Evolutionary conservation across 805 yeast genomes (phyloP).

Genomic region (Yarrowia phangngaensis): DNA sequence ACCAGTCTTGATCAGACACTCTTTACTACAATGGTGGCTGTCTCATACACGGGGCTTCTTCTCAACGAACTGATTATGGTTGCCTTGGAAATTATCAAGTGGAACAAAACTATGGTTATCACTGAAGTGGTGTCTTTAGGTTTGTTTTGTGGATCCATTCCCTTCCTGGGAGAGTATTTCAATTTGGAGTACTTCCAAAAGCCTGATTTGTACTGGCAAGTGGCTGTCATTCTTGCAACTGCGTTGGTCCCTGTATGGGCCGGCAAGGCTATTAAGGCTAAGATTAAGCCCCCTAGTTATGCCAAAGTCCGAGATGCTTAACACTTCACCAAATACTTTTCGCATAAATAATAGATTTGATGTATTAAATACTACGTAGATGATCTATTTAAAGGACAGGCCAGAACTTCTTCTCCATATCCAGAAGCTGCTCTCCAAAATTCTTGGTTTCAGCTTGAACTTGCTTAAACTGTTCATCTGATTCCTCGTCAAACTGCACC

Average conservation of each 20-base stretch:
- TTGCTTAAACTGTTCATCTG: background rate
- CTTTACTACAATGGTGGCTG: constrained; percentile 75
- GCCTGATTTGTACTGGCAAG: constrained; percentile 63
- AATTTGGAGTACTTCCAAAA: constrained; percentile 61
- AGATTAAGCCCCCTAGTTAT: constrained; percentile 86
- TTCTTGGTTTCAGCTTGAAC: background rate
- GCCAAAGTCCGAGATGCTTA: constrained; percentile 88
- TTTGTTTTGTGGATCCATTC: constrained; percentile 69
- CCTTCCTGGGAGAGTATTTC: constrained; percentile 83
- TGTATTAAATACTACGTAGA: constrained; percentile 1
- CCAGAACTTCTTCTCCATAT: constrained; percentile 20
- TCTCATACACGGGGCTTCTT: constrained; percentile 74
- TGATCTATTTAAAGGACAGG: background rate
- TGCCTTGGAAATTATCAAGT: constrained; percentile 83
- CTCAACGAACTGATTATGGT: constrained; percentile 91
- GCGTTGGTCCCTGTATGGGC: constrained; percentile 90
- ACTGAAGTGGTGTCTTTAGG: constrained; percentile 67
- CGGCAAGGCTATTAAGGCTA: constrained; percentile 67
- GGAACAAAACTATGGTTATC: constrained; percentile 75
- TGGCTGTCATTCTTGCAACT: constrained; percentile 56
- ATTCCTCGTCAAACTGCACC: constrained; percentile 12
- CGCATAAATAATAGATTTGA: constrained; percentile 7
- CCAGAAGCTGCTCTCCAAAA: constrained; percentile 7
- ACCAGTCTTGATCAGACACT: constrained; percentile 54
- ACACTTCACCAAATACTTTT: background rate